Evolutionary conservation across 2,329 filamentous ascomycete genomes (phyloP), one percentile per base, ranked within the genome.

Genomic region (Fusarium guadeloupense): DNA sequence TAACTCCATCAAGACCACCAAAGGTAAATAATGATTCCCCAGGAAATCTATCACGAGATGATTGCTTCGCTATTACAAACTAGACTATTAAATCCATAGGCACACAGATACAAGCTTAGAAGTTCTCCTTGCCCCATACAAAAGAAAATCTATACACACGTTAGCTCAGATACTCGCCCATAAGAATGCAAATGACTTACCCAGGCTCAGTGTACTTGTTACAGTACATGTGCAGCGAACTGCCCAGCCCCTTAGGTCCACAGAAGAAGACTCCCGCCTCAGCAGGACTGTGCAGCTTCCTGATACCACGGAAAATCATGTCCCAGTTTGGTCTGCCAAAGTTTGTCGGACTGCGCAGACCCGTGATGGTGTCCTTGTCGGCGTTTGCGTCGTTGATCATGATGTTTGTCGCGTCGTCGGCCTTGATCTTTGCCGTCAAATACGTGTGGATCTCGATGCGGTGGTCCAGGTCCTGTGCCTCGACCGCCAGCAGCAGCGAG

Each of bases 401-500:
- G 78, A 95, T 94, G 78, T 95, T 94, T 39, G 90, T 93, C 43
- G 91, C 91, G 71, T 94, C 91, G 74, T 93, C 90, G 21, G 86
- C 85, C 80, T 93, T 92, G 79, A 94, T 93, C 81, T 90, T 92
- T 70, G 91, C 91, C 4, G 91, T 95, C 53, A 96, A 83, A 74
- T 95, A 96, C 1, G 91, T 93, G 77, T 95, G 91, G 58, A 96
- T 95, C 77, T 96, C 92, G 75, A 96, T 95, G 62, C 89, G 85
- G 76, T 92, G 87, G 70, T 92, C 89, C 61, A 92, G 82, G 77
- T 96, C 92, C 78, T 95, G 91, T 1, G 90, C 89, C 77, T 95
- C 92, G 69, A 96, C 94, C 49, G 92, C 92, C 62, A 93, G 83
- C 14, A 96, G 84, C 57, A 96, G 80, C 21, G 90, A 93, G 43